Evolutionary conservation across 192 early-diverging fungal genomes (phyloP).

Genomic region (Dissophora ornata): DNA sequence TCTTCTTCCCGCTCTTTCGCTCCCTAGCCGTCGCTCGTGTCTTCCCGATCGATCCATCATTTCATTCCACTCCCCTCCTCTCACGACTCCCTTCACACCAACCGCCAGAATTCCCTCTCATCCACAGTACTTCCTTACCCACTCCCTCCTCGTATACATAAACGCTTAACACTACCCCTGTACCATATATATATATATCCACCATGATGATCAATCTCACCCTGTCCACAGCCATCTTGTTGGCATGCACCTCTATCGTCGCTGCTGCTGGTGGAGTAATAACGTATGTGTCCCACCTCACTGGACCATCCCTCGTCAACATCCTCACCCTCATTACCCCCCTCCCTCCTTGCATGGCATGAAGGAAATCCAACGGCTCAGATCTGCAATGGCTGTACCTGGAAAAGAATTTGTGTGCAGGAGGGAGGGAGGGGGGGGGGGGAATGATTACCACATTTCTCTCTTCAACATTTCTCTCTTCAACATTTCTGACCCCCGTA

Average conservation of each 20-base stretch:
- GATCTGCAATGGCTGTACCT: no score
- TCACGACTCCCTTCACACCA: not conserved
- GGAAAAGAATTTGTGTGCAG: no score
- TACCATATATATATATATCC: no score
- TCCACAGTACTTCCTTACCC: not conserved
- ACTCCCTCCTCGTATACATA: not conserved
- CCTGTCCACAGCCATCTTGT: not conserved
- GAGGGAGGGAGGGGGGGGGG: no score
- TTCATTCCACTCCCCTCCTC: not conserved
- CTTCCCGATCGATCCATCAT: not conserved
- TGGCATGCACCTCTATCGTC: constrained; percentile 7
- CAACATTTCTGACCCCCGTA: not conserved
- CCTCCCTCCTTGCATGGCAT: not conserved
- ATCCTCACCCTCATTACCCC: not conserved
- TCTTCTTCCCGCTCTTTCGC: not conserved
- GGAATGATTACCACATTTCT: no score
- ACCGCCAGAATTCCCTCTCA: not conserved
- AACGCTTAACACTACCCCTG: no score
- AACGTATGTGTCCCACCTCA: constrained; percentile 23
- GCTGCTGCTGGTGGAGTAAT: constrained; percentile 7
- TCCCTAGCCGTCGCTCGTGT: not conserved
- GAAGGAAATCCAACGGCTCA: no score
- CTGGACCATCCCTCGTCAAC: not conserved
- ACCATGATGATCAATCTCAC: constrained; percentile 1
- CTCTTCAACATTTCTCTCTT: no score